Evolutionary conservation across 106 monocot genomes (phyloP).

Genomic region (Phalaenopsis aphrodite): DNA sequence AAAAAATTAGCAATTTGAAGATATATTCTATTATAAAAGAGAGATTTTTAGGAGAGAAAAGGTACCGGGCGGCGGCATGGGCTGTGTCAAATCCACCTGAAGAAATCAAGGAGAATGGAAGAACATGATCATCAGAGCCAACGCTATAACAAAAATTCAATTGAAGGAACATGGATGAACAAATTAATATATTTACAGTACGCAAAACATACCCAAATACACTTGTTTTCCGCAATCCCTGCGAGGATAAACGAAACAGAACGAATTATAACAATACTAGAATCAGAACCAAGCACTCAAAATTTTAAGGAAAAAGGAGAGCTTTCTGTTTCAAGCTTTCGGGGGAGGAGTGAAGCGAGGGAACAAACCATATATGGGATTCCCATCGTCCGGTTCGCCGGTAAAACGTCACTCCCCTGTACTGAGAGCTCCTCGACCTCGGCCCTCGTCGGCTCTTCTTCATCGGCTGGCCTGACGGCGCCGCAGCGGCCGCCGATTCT

Average conservation of each 20-base stretch:
- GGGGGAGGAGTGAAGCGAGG: not conserved
- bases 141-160: not conserved
- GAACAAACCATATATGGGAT: conserved; percentile 88
- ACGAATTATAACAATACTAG: not conserved
- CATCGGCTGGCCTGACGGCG: conserved; percentile 9
- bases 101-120: not conserved
- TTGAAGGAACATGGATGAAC: not conserved
- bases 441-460: conserved; percentile 77
- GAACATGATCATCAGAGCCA: not conserved
- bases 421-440: conserved; percentile 89
- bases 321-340: not conserved
- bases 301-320: conserved; percentile 8
- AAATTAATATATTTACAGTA: not conserved
- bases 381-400: conserved; percentile 95
- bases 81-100: conserved; percentile 60
- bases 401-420: conserved; percentile 95
- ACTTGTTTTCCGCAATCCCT: conserved; percentile 72
- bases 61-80: conserved; percentile 47
- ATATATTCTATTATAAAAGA: not conserved
- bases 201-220: conserved; percentile 36
- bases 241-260: not conserved
- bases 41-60: no score
- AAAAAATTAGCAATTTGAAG: not conserved
- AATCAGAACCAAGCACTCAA: conserved; percentile 1
- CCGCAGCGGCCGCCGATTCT: conserved; percentile 6